These are phyloP conservation scores for Stephania yunnanensis DNA, from an alignment of 164 flowering plant genomes.

Conservation along the genomic window DNA sequence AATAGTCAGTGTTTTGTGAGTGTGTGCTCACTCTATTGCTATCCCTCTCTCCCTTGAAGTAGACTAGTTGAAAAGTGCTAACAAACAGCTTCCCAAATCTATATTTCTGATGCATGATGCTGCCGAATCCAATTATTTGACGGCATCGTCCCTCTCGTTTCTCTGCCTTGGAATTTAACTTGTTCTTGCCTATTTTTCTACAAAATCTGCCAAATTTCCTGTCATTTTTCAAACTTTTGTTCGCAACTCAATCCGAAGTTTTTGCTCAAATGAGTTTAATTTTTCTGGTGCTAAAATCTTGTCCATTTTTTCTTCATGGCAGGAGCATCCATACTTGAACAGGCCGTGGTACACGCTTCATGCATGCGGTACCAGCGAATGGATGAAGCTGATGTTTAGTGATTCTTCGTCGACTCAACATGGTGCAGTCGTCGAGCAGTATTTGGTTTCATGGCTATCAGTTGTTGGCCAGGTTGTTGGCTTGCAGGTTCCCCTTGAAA, in stretches of 20 bases:
- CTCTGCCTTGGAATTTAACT: too few species aligned
- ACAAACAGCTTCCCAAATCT: too few species aligned
- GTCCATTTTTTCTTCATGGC: neutral
- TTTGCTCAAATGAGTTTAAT: neutral
- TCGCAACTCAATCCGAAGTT: neutral
- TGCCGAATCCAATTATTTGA: too few species aligned
- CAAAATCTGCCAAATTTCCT: too few species aligned
- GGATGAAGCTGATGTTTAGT: constrained; percentile 68
- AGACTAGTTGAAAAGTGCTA: too few species aligned
- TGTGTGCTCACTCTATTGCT: too few species aligned
- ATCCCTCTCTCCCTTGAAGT: too few species aligned
- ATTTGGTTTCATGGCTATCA: constrained; percentile 73
- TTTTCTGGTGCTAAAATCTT: neutral
- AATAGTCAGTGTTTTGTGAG: too few species aligned
- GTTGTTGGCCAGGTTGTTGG: constrained; percentile 80
- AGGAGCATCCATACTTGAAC: constrained; percentile 88
- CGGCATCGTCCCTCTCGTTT: too few species aligned
- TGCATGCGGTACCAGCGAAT: constrained; percentile 86
- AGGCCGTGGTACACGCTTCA: constrained; percentile 84
- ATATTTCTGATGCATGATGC: too few species aligned
- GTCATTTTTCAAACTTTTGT: too few species aligned
- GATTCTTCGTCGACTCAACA: constrained; percentile 13
- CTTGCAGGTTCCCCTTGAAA: constrained; percentile 46
- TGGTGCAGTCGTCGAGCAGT: constrained; percentile 27
- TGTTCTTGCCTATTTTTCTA: too few species aligned